Evolutionary conservation across 495 filamentous ascomycete genomes (phyloP).

Genomic region (Penicillium cinerascens): DNA sequence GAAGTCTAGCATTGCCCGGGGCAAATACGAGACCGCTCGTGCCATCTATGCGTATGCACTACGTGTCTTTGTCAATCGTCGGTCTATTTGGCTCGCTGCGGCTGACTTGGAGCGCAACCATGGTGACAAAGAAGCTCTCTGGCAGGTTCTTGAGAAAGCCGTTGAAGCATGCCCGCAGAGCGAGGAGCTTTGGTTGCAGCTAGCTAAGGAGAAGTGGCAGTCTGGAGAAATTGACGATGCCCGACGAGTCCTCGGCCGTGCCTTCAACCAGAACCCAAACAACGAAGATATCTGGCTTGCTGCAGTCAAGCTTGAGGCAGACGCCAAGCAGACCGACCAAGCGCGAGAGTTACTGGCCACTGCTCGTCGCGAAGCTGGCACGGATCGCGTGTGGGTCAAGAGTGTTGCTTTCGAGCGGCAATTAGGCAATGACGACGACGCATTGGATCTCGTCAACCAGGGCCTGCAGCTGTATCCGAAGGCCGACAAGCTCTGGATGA

Average conservation of each 20-base stretch:
- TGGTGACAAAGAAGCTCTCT: slow-evolving; percentile 77
- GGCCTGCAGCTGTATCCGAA: slow-evolving; percentile 85
- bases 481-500: slow-evolving; percentile 91
- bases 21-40: slow-evolving; percentile 81
- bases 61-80: slow-evolving; percentile 78
- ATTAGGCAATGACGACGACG: slow-evolving; percentile 69
- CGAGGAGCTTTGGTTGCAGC: slow-evolving; percentile 93
- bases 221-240: slow-evolving; percentile 81
- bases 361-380: slow-evolving; percentile 81
- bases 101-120: slow-evolving; percentile 90
- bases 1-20: slow-evolving; percentile 68
- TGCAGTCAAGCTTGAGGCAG: slow-evolving; percentile 91
- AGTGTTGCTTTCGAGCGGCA: slow-evolving; percentile 88
- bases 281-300: slow-evolving; percentile 97
- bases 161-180: slow-evolving; percentile 87
- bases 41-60: slow-evolving; percentile 91
- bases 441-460: slow-evolving; percentile 81
- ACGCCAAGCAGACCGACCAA: slow-evolving; percentile 73
- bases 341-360: slow-evolving; percentile 76
- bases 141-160: slow-evolving; percentile 84
- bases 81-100: slow-evolving; percentile 81
- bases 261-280: slow-evolving; percentile 89
- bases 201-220: slow-evolving; percentile 91
- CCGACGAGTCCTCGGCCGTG: slow-evolving; percentile 72
- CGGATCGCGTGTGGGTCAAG: slow-evolving; percentile 96